A percentile compares a stretch with the other conserved stretches of the same genome.
Evolutionary conservation across 345 rosid genomes (phyloP).

Genomic region (Trapa incisa): DNA sequence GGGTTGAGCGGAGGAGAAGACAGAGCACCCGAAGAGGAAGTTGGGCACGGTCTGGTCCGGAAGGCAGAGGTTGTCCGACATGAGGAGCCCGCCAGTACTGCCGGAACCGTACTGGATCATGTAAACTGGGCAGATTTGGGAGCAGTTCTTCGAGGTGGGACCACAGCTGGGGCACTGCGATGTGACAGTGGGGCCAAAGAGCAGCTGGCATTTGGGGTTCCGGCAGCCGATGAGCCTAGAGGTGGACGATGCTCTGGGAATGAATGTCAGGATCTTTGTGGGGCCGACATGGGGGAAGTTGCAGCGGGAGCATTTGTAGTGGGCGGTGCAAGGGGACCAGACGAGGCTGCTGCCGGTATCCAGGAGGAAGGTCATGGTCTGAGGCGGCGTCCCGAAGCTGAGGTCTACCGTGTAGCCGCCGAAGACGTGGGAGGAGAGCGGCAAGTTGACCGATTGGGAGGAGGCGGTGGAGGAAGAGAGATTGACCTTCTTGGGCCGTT

Average conservation of each 20-base stretch:
- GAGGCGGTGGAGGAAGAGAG: slow-evolving; percentile 13
- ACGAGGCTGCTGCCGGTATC: slow-evolving; percentile 86
- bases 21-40: slow-evolving; percentile 70
- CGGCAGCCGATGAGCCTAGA: slow-evolving; percentile 43
- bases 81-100: slow-evolving; percentile 52
- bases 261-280: slow-evolving; percentile 24
- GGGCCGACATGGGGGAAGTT: slow-evolving; percentile 33
- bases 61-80: slow-evolving; percentile 45
- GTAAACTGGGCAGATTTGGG: slow-evolving; percentile 63
- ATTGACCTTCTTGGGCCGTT: slow-evolving; percentile 13
- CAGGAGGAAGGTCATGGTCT: slow-evolving; percentile 37
- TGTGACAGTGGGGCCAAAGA: slow-evolving; percentile 34
- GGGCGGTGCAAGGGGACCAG: slow-evolving; percentile 87
- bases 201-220: slow-evolving; percentile 47
- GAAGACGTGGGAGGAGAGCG: slow-evolving; percentile 54
- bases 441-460: slow-evolving; percentile 15
- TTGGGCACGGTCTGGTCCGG: slow-evolving; percentile 25
- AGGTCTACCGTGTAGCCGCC: slow-evolving; percentile 73
- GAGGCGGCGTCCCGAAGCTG: slow-evolving; percentile 82
- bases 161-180: slow-evolving; percentile 40
- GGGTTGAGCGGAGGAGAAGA: slow-evolving; percentile 62
- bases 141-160: slow-evolving; percentile 32
- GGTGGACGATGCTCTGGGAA: slow-evolving; percentile 53
- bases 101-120: slow-evolving; percentile 62
- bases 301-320: slow-evolving; percentile 48